Conservation (phyloP, 2,329 filamentous ascomycete species). For the Penicillium aurantiogriseum region DNA sequence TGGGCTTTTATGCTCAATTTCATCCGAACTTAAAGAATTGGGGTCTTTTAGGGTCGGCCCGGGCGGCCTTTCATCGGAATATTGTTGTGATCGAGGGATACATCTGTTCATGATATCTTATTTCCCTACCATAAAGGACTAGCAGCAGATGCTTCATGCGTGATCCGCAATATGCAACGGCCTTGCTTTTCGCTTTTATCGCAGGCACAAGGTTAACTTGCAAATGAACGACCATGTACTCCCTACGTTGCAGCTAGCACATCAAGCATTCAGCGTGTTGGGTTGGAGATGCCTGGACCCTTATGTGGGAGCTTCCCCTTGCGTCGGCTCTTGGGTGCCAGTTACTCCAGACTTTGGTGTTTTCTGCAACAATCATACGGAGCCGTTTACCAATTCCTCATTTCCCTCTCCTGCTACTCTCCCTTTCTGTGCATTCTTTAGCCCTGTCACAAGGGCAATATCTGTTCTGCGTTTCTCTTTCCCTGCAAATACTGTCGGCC, state of each 20-base stretch:
- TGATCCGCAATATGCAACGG: neutral
- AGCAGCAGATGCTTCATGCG: neutral
- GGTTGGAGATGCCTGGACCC: neutral
- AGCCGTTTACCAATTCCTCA: neutral
- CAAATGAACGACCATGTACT: neutral
- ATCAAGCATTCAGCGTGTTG: neutral
- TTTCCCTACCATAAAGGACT: neutral
- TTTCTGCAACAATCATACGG: neutral
- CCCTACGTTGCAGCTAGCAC: neutral
- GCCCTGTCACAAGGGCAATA: neutral
- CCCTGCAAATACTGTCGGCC: neutral
- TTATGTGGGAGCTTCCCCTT: conserved; percentile 1
- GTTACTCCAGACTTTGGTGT: neutral
- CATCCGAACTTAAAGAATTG: neutral
- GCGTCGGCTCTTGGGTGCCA: neutral
- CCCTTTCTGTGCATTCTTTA: conserved; percentile 1
- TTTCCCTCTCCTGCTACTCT: neutral
- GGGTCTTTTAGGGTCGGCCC: neutral
- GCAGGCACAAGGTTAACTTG: no score
- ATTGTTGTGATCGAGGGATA: neutral
- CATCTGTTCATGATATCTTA: neutral
- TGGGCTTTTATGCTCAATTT: neutral
- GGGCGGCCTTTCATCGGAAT: neutral
- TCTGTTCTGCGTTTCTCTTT: neutral
- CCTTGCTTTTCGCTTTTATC: neutral